These are phyloP conservation scores for Arthrobotrys musiformis DNA, from an alignment of 2,329 filamentous ascomycete species.

Conservation along the genomic window DNA sequence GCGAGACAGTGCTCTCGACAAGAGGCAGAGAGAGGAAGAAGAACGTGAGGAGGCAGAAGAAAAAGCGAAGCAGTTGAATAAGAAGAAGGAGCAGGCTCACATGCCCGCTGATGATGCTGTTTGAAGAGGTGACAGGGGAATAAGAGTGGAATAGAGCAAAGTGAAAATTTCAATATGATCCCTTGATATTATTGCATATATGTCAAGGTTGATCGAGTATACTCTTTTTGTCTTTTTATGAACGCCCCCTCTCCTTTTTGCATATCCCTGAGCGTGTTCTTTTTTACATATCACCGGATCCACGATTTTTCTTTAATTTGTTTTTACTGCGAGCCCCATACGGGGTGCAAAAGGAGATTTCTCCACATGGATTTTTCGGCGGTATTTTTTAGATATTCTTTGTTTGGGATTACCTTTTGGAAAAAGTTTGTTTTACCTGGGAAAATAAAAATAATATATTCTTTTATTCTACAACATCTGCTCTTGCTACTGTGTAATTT, in stretches of 20 bases:
- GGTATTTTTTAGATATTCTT: conserved; percentile 1
- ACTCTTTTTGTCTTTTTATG: not conserved
- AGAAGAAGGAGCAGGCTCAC: conserved; percentile 27
- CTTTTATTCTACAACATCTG: not conserved
- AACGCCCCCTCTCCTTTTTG: not conserved
- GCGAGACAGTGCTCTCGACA: conserved; percentile 38
- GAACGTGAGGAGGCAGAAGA: conserved; percentile 31
- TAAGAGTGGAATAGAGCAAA: conserved; percentile 1
- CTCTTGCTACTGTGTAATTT: not conserved
- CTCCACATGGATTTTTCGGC: not conserved
- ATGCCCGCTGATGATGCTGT: conserved; percentile 45
- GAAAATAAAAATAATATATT: not conserved
- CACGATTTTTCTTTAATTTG: not conserved
- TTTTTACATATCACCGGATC: not conserved
- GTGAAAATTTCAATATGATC: not conserved
- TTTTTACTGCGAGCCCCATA: not conserved
- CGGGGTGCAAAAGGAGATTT: not conserved
- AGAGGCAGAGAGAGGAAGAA: conserved; percentile 44
- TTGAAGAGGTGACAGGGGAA: conserved; percentile 6
- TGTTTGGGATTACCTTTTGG: not conserved
- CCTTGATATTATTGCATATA: not conserved
- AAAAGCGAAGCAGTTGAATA: conserved; percentile 37
- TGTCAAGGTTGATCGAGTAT: not conserved
- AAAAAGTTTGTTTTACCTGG: conserved; percentile 15
- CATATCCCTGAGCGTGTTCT: not conserved